Evolutionary conservation across 371 early-diverging fungal species (phyloP).

Genomic region (Mortierella sp.): DNA sequence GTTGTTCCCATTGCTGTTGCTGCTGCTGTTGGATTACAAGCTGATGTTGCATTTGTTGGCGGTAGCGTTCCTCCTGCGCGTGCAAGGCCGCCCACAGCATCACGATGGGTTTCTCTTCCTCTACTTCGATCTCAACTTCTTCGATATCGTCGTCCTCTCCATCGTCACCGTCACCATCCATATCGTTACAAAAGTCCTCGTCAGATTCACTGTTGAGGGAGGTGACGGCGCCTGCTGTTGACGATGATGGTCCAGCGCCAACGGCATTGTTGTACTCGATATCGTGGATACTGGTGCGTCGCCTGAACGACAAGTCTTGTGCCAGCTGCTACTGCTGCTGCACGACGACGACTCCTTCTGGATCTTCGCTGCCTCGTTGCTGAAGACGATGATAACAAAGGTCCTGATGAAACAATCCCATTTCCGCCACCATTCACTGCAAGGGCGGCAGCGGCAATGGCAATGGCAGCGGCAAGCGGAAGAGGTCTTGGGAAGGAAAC

Average conservation of each 20-base stretch:
- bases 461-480: neutral
- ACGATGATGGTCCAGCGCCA: slow-evolving; percentile 10
- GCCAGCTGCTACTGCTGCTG: neutral
- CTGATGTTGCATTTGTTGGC: slow-evolving; percentile 35
- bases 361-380: neutral
- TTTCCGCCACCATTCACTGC: too few relatives aligned
- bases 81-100: slow-evolving; percentile 55
- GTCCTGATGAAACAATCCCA: neutral
- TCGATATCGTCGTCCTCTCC: slow-evolving; percentile 11
- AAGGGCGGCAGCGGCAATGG: neutral
- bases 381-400: slow-evolving; percentile 10
- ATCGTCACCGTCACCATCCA: slow-evolving; percentile 2
- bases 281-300: slow-evolving; percentile 40
- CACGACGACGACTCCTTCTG: neutral
- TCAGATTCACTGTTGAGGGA: neutral
- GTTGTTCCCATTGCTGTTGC: too few relatives aligned
- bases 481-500: slow-evolving; percentile 35
- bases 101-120: slow-evolving; percentile 39
- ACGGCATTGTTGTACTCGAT: slow-evolving; percentile 48
- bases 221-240: neutral
- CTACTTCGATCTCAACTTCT: slow-evolving; percentile 18
- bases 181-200: neutral
- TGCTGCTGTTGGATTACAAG: too few relatives aligned
- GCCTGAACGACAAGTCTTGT: slow-evolving; percentile 25
- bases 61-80: slow-evolving; percentile 48